These are phyloP conservation scores for Holtermannia corniformis DNA, from an alignment of 768 basidiomycete species.

Conservation along the genomic window DNA sequence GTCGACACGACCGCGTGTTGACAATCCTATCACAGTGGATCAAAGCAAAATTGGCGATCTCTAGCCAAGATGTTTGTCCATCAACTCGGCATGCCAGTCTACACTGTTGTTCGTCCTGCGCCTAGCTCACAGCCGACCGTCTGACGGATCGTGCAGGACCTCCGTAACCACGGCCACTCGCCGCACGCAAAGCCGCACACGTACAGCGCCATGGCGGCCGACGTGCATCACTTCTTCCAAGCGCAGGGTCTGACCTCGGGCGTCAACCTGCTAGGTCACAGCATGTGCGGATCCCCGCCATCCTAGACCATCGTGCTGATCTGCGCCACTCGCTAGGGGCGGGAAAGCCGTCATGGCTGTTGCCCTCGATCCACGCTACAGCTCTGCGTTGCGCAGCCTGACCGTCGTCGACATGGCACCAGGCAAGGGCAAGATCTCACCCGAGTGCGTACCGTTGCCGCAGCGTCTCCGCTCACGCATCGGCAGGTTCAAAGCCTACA, in stretches of 20 bases:
- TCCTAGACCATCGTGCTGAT: neutral
- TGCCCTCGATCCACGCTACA: slow-evolving; percentile 35
- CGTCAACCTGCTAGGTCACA: slow-evolving; percentile 75
- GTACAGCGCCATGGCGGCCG: slow-evolving; percentile 68
- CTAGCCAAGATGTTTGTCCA: slow-evolving; percentile 65
- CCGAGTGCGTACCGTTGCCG: slow-evolving; percentile 44
- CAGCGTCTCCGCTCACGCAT: no score
- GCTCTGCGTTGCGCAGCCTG: slow-evolving; percentile 26
- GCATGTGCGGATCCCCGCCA: slow-evolving; percentile 54
- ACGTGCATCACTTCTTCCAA: slow-evolving; percentile 60
- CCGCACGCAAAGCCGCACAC: slow-evolving; percentile 65
- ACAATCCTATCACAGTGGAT: slow-evolving; percentile 59
- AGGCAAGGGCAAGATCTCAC: slow-evolving; percentile 48
- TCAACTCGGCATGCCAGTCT: slow-evolving; percentile 59
- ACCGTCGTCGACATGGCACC: slow-evolving; percentile 80
- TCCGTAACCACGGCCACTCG: slow-evolving; percentile 81
- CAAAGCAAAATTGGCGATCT: slow-evolving; percentile 81
- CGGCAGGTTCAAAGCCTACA: slow-evolving; percentile 51
- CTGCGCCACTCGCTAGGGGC: slow-evolving; percentile 53
- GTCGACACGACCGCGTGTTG: neutral
- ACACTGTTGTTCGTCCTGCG: slow-evolving; percentile 52
- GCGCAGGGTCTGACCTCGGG: slow-evolving; percentile 46
- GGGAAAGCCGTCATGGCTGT: slow-evolving; percentile 50
- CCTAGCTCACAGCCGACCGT: neutral
- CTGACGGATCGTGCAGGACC: slow-evolving; percentile 50